A percentile compares a stretch with the other conserved stretches of the same genome.
Conservation (phyloP, 1,284 basidiomycete species). For the Cutaneotrichosporon dermatis region DNA sequence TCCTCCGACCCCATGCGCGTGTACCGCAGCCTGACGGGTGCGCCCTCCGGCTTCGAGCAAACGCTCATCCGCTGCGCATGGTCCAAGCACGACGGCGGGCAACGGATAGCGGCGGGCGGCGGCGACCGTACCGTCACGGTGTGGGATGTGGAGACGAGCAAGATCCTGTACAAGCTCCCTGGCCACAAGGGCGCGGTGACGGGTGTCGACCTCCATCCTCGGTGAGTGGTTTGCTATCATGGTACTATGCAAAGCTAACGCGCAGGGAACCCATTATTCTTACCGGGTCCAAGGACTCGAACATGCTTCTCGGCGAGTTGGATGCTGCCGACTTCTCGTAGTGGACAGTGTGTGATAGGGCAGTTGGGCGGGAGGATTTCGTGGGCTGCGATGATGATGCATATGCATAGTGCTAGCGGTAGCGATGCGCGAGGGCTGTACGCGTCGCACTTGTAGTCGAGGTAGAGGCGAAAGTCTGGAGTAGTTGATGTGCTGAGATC, state of each 20-base stretch:
- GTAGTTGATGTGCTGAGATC: background rate
- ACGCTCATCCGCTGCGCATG: slow-evolving; percentile 73
- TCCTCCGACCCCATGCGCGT: slow-evolving; percentile 73
- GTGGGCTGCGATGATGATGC: background rate
- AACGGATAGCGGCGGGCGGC: slow-evolving; percentile 51
- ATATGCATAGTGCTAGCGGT: background rate
- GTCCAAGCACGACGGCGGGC: slow-evolving; percentile 48
- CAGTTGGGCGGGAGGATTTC: background rate
- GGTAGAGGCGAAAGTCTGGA: too few species aligned
- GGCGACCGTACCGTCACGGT: slow-evolving; percentile 66
- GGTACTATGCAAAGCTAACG: too few species aligned
- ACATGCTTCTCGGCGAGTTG: slow-evolving; percentile 83
- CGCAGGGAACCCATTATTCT: slow-evolving; percentile 80
- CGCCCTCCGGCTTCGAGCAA: slow-evolving; percentile 86
- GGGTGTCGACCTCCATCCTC: slow-evolving; percentile 73
- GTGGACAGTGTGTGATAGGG: too few species aligned
- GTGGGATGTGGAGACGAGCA: slow-evolving; percentile 84
- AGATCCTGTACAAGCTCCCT: slow-evolving; percentile 83
- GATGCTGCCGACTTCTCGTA: slow-evolving; percentile 53
- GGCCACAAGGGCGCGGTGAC: slow-evolving; percentile 92
- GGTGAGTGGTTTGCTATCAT: too few species aligned
- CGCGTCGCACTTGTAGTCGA: too few species aligned
- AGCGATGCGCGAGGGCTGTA: too few species aligned
- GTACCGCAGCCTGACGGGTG: slow-evolving; percentile 72
- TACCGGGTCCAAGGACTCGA: slow-evolving; percentile 81